Evolutionary conservation across 169 alveolate genomes (phyloP), one percentile per base, ranked within the genome.

Genomic region (Eimeria nieschulzi): DNA sequence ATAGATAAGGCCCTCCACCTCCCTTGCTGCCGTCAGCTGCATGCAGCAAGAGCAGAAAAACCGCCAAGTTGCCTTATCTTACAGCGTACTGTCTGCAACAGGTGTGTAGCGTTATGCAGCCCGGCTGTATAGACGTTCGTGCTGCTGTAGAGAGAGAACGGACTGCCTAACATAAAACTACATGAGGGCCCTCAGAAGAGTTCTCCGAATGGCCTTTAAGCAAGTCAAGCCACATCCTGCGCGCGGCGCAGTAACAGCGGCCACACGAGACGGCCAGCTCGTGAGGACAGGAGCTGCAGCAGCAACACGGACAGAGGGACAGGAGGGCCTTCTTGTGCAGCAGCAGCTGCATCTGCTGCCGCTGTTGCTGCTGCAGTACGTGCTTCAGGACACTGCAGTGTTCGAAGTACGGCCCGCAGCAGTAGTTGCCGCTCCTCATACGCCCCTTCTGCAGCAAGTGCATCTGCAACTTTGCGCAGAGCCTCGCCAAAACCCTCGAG

Each of bases 221-320:
- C 26, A 26, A 25, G 55, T 5, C n/a, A 56, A 8, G 25, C 72
- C 13, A 54, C 72, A 23, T 54, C 87, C 23, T 56, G 53, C 7
- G 87, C 73, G 25, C 87, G 73, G 19, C 55, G 87, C 75, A 79
- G 87, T 56, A 79, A 72, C 72, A 79, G 75, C 17, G 87, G 87
- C 87, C 87, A 79, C 33, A 79, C 46, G 25, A 79, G 87, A 9
- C 87, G 87, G 68, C 87, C 87, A 55, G 87, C 87, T 56, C 73
- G 66, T 5, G 59, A 79, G 19, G 51, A 70, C n/a, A 79, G 23
- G 55, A 79, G 72, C 54, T 23, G 71, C 73, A 79, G 55, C 55
- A 79, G 72, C 73, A 79, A 63, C 73, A 56, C 15, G 68, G 70
- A 21, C n/a, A 76, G 68, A 61, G 33, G 13, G 55, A 64, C 21